Conservation (phyloP, 2,329 filamentous ascomycete genomes). For the Colletotrichum sp. region DNA sequence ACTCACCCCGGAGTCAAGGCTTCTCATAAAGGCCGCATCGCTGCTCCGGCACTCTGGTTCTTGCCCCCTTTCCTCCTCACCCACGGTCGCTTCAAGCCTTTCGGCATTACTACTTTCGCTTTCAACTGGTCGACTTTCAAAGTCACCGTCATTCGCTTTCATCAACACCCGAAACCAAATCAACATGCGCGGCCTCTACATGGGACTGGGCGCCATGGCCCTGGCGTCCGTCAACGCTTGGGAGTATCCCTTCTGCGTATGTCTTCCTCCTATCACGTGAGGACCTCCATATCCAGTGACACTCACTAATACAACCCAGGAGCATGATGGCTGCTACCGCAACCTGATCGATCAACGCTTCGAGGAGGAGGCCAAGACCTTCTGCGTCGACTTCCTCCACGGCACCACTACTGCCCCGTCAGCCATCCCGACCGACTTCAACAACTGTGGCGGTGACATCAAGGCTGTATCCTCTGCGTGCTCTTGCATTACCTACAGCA, state of each 20-base stretch:
- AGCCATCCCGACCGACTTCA: conserved; percentile 33
- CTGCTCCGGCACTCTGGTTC: neutral
- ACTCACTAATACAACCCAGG: conserved; percentile 1
- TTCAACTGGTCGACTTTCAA: conserved; percentile 33
- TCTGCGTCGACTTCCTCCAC: conserved; percentile 37
- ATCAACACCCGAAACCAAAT: conserved; percentile 23
- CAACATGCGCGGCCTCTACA: conserved; percentile 36
- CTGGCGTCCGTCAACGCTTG: conserved; percentile 29
- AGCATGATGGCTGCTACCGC: conserved; percentile 38
- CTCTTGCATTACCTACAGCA: conserved; percentile 38
- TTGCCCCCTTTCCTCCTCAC: neutral
- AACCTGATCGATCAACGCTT: conserved; percentile 37
- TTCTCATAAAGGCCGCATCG: neutral
- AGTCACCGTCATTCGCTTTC: conserved; percentile 26
- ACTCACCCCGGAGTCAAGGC: neutral
- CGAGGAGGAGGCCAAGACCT: conserved; percentile 27
- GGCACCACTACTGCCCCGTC: conserved; percentile 28
- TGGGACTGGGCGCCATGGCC: conserved; percentile 35
- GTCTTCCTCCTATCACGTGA: neutral
- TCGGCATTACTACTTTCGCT: conserved; percentile 21
- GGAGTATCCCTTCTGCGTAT: conserved; percentile 30
- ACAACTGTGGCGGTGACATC: conserved; percentile 28
- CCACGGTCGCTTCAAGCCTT: neutral
- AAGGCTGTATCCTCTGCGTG: conserved; percentile 35
- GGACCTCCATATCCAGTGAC: neutral